A percentile compares a stretch with the other conserved stretches of the same genome.
These are phyloP conservation scores for Pseudopediastrum boryanum DNA, from an alignment of 139 green algal species.

Conservation along the genomic window DNA sequence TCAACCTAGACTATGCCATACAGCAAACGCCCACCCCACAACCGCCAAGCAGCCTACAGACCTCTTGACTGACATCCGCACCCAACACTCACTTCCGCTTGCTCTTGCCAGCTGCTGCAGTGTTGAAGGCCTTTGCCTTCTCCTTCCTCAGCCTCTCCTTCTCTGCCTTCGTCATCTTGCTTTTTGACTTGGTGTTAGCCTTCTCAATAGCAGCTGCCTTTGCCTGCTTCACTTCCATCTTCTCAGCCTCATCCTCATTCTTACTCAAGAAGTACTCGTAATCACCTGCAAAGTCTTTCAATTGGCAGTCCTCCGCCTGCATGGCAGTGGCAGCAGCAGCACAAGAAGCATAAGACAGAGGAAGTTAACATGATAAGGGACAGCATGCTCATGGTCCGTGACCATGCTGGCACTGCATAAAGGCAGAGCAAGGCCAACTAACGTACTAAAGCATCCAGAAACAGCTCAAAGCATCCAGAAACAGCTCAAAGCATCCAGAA, in stretches of 20 bases:
- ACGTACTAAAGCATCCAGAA: too few relatives aligned
- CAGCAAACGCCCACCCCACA: too few relatives aligned
- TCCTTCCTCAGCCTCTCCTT: constrained; percentile 67
- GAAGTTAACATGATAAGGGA: too few relatives aligned
- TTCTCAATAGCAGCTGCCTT: constrained; percentile 73
- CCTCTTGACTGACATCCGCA: too few relatives aligned
- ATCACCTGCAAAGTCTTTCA: constrained; percentile 90
- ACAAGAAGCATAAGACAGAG: background rate
- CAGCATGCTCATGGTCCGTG: too few relatives aligned
- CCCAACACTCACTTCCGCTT: constrained; percentile 27
- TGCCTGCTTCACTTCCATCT: constrained; percentile 78
- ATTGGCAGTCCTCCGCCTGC: constrained; percentile 72
- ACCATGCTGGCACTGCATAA: too few relatives aligned
- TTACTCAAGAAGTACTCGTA: constrained; percentile 95
- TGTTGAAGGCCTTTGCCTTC: constrained; percentile 52
- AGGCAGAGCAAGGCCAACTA: too few relatives aligned
- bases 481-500: too few relatives aligned
- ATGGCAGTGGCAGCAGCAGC: background rate
- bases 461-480: too few relatives aligned
- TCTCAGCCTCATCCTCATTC: constrained; percentile 76
- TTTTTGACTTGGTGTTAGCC: constrained; percentile 87
- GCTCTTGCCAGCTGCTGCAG: constrained; percentile 33
- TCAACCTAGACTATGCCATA: too few relatives aligned
- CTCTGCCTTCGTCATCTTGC: constrained; percentile 90
- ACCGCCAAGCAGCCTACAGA: too few relatives aligned